These are phyloP conservation scores for Thermochaetoides thermophila DNA, from an alignment of 495 filamentous ascomycete species.

Conservation along the genomic window DNA sequence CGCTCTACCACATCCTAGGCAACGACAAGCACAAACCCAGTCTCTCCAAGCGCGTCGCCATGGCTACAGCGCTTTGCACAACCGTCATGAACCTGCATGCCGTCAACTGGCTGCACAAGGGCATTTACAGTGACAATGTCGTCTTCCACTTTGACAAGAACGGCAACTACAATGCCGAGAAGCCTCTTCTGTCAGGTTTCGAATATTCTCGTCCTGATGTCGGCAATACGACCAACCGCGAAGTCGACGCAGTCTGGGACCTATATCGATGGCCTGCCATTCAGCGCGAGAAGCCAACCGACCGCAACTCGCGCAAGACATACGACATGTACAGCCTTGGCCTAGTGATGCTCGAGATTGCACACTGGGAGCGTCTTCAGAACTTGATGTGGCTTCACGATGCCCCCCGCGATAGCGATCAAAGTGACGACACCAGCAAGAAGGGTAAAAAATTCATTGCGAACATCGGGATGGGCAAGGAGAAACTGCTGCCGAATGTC, in stretches of 20 bases:
- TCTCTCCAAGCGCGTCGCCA: conserved; percentile 9
- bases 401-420: too few species aligned
- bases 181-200: conserved; percentile 14
- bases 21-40: conserved; percentile 1
- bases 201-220: conserved; percentile 18
- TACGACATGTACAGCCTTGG: conserved; percentile 39
- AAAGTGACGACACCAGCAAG: too few species aligned
- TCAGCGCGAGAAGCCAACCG: conserved; percentile 13
- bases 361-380: conserved; percentile 34
- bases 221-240: conserved; percentile 12
- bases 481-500: conserved; percentile 4
- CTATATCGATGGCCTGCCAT: conserved; percentile 19
- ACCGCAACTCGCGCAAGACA: conserved; percentile 26
- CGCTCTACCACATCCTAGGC: conserved; percentile 13
- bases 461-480: neutral
- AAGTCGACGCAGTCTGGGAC: conserved; percentile 17
- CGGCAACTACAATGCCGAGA: conserved; percentile 4
- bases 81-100: conserved; percentile 30
- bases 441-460: conserved; percentile 3
- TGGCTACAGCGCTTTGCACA: conserved; percentile 13
- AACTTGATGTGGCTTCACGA: conserved; percentile 25
- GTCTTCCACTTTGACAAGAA: conserved; percentile 24
- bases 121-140: conserved; percentile 36
- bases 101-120: conserved; percentile 45
- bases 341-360: conserved; percentile 35